These are phyloP conservation scores for Ilyonectria sp. DNA, from an alignment of 2,329 filamentous ascomycete species.

Conservation along the genomic window DNA sequence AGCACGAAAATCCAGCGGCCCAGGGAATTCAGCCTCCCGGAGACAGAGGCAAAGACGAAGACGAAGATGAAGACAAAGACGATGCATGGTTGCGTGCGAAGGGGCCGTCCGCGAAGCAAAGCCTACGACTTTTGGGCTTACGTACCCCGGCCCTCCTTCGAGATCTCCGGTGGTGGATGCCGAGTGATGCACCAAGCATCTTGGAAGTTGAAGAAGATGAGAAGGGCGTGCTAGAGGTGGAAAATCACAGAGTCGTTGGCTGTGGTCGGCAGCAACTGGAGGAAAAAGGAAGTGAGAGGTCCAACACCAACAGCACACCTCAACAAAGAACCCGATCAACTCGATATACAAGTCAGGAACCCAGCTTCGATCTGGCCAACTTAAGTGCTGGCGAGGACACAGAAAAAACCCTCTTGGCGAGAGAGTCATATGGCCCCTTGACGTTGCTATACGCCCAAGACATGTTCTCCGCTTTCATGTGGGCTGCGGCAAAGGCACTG, in stretches of 20 bases:
- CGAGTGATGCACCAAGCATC: constrained; percentile 31
- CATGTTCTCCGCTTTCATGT: constrained; percentile 50
- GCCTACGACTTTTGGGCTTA: constrained; percentile 36
- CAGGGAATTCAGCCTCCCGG: too few relatives aligned
- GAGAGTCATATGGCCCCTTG: constrained; percentile 25
- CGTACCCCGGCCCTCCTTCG: constrained; percentile 17
- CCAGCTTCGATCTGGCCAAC: too few relatives aligned
- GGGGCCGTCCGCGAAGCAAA: constrained; percentile 12
- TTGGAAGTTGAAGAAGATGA: constrained; percentile 10
- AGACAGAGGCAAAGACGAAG: too few relatives aligned
- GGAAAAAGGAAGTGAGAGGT: too few relatives aligned
- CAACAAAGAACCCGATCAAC: too few relatives aligned
- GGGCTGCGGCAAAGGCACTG: constrained; percentile 37
- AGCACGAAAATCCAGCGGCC: too few relatives aligned
- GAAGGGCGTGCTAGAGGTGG: background rate
- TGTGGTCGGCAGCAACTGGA: too few relatives aligned
- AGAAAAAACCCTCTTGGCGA: too few relatives aligned
- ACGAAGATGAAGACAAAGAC: too few relatives aligned
- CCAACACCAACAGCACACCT: too few relatives aligned
- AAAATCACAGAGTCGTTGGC: background rate
- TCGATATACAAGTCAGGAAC: too few relatives aligned
- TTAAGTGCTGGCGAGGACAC: too few relatives aligned
- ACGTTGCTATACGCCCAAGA: constrained; percentile 43
- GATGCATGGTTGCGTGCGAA: constrained; percentile 34
- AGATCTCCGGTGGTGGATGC: constrained; percentile 39